Base-by-base conservation (phyloP, 805 yeast genomes). In the Lipomyces starkeyi region DNA sequence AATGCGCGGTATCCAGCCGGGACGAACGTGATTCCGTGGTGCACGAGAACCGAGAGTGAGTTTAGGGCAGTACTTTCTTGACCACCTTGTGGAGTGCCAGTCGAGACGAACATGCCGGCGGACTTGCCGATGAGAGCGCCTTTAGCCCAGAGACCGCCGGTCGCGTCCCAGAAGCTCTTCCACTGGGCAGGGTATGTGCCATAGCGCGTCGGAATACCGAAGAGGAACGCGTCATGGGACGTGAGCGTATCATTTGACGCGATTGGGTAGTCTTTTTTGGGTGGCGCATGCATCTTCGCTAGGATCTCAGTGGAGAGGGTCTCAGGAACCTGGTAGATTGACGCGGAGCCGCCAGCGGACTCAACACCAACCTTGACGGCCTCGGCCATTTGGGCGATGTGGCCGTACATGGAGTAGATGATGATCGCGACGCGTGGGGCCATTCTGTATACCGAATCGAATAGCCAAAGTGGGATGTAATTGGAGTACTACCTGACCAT, bases 401-500 rank as follows among this genome's bases (percentile, higher is more conserved):
- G 97, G 69, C 93, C 93, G 82, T 90, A 91, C 73, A 89, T 78
- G 52, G 97, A 88, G 84, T 92, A 92, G 78, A 88, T 86, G 78
- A 92, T 83, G 73, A 92, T 88, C 60, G 92, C 93, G 65, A 88
- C 83, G 80, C 87, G 88, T 61, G 83, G 82, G 6, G 59, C 66
- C 69, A 66, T 66, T 61, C 58, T 43, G 32, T 11, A 13, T 53
- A 13, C 9, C 14, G 20, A n/a, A n/a, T 17, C 7, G 20, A 35
- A 11, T 35, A 35, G 11, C 14, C 14, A 0, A 7, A 35, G 40
- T 11, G 14, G 11, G 14, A 35, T 35, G 40, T 7, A 35, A 8
- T 8, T 7, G 37, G 13, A 35, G 11, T 35, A 13, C n/a, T n/a
- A n/a, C n/a, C n/a, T 25, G 27, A 25, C 27, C 1, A 25, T 25